A percentile compares a stretch with the other conserved stretches of the same genome.
Evolutionary conservation across 2,329 filamentous ascomycete genomes (phyloP).

Genomic region (Claviceps sp.): DNA sequence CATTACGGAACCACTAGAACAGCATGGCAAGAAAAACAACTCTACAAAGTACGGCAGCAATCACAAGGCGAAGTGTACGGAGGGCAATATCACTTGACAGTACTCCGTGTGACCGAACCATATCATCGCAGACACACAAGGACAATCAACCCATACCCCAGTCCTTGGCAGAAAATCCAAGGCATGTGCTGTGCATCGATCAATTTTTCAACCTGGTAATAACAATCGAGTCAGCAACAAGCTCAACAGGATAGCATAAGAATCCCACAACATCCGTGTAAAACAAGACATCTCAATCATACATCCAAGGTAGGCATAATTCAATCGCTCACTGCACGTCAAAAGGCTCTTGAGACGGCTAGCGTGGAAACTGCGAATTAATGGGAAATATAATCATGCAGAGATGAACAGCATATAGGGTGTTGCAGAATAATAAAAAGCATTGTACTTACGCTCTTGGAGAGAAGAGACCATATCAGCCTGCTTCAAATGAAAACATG

Average conservation of each 20-base stretch:
- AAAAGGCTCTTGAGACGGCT: conserved; percentile 5
- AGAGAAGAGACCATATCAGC: background rate
- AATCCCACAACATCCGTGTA: background rate
- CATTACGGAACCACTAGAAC: no score
- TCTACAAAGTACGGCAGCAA: no score
- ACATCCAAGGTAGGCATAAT: conserved; percentile 6
- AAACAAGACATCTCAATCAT: conserved; percentile 1
- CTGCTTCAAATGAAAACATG: background rate
- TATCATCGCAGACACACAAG: no score
- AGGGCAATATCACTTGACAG: no score
- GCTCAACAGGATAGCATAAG: background rate
- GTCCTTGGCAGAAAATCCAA: no score
- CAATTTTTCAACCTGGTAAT: background rate
- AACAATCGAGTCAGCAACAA: background rate
- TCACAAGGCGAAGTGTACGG: no score
- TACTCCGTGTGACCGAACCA: no score
- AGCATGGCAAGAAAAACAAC: no score
- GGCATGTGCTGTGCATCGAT: no score
- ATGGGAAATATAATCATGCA: conserved; percentile 4
- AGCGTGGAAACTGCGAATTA: conserved; percentile 6
- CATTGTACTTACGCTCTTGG: background rate
- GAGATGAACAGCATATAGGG: background rate
- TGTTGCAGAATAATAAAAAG: background rate
- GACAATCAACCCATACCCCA: no score
- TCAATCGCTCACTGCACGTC: conserved; percentile 3